Evolutionary conservation across 164 flowering plant species (phyloP).

Genomic region (Berberis thunbergii): DNA sequence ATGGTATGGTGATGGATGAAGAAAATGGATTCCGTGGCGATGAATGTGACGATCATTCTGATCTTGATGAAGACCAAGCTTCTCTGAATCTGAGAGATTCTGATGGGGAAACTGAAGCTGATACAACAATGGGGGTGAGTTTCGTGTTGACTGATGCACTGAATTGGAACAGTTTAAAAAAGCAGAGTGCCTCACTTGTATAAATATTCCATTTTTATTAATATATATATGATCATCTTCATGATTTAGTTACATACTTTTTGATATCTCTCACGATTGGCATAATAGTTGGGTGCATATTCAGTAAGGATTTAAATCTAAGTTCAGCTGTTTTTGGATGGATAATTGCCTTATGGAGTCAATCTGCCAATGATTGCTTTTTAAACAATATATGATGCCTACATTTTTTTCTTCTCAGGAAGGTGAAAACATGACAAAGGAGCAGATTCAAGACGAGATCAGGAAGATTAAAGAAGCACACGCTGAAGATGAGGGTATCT

Average conservation of each 20-base stretch:
- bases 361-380: too few species aligned
- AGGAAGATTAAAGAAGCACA: constrained; percentile 72
- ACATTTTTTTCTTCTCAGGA: constrained; percentile 33
- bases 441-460: constrained; percentile 77
- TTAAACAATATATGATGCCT: too few species aligned
- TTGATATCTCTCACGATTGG: too few species aligned
- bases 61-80: constrained; percentile 63
- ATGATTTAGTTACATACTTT: too few species aligned
- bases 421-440: constrained; percentile 65
- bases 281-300: too few species aligned
- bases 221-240: too few species aligned
- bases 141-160: constrained; percentile 1
- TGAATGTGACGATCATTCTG: constrained; percentile 21
- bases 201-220: too few species aligned
- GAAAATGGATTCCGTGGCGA: constrained; percentile 25
- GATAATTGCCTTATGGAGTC: too few species aligned
- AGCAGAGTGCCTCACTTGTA: too few species aligned
- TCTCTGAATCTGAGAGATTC: constrained; percentile 41
- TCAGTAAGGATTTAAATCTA: too few species aligned
- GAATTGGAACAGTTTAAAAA: too few species aligned
- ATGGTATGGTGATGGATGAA: constrained; percentile 74
- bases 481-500: constrained; percentile 90
- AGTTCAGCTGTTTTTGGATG: too few species aligned
- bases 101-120: constrained; percentile 70
- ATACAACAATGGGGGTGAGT: constrained; percentile 77